Percentiles rank a stretch among this genome's conserved stretches.
Conservation (phyloP, 192 early-diverging fungal species). For the Lobosporangium transversale region DNA sequence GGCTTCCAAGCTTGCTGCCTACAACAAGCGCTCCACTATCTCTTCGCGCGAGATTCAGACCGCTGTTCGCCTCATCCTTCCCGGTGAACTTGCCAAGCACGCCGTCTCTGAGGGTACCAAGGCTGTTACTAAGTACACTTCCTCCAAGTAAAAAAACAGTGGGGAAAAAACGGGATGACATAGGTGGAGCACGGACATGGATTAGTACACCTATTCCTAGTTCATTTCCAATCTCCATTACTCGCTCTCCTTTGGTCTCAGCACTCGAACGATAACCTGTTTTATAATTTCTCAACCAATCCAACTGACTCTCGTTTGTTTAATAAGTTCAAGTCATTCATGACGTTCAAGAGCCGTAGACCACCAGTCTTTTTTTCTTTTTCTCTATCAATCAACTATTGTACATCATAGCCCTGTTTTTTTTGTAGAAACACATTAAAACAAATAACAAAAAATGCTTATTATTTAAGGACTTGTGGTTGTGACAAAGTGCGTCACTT, state of each 20-base stretch:
- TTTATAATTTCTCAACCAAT: constrained; percentile 24
- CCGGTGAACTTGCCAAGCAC: constrained; percentile 96
- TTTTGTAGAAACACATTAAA: constrained; percentile 43
- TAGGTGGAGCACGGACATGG: no score
- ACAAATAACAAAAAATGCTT: constrained; percentile 18
- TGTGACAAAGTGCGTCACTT: background rate
- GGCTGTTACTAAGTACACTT: constrained; percentile 97
- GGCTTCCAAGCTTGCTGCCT: constrained; percentile 87
- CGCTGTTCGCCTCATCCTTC: constrained; percentile 72
- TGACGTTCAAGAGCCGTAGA: constrained; percentile 25
- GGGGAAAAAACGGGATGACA: no score
- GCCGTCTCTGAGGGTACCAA: constrained; percentile 98
- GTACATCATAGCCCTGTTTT: constrained; percentile 53
- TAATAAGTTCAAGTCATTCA: constrained; percentile 24
- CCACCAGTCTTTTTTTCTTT: constrained; percentile 10
- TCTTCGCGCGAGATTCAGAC: constrained; percentile 96
- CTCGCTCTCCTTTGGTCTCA: no score
- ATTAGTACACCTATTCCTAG: background rate
- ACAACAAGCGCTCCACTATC: constrained; percentile 98
- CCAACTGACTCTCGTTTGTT: constrained; percentile 35
- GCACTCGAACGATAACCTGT: constrained; percentile 46
- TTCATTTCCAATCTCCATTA: no score
- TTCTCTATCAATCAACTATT: constrained; percentile 16
- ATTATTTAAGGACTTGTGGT: background rate
- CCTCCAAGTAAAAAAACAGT: constrained; percentile 68